Conservation (phyloP, 768 basidiomycete genomes). For the Pleurotus cornucopiae region DNA sequence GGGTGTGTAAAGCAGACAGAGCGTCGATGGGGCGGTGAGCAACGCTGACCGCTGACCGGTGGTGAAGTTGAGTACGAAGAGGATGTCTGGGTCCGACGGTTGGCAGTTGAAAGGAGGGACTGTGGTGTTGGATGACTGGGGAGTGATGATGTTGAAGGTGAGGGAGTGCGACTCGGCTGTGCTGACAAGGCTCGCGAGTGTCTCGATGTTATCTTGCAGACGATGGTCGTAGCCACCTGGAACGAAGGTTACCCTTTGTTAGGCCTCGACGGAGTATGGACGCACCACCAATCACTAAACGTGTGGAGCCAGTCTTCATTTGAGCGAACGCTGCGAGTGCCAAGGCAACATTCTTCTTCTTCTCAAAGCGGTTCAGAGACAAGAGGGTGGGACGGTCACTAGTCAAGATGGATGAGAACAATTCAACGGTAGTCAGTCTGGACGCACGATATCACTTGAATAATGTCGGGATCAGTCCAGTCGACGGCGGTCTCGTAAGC, state of each 20-base stretch:
- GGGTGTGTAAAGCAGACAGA: slow-evolving; percentile 83
- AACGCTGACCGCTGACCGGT: slow-evolving; percentile 80
- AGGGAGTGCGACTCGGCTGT: slow-evolving; percentile 52
- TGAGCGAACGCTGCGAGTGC: slow-evolving; percentile 77
- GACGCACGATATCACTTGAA: slow-evolving; percentile 56
- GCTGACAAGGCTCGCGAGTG: slow-evolving; percentile 57
- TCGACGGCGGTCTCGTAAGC: slow-evolving; percentile 57
- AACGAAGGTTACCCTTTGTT: too few relatives aligned
- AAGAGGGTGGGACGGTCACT: slow-evolving; percentile 71
- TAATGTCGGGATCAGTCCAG: slow-evolving; percentile 44
- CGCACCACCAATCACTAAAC: too few relatives aligned
- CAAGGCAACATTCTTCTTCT: slow-evolving; percentile 86
- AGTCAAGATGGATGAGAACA: slow-evolving; percentile 4
- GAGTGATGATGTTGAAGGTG: slow-evolving; percentile 53
- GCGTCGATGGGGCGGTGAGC: slow-evolving; percentile 59
- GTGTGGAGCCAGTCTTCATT: slow-evolving; percentile 24
- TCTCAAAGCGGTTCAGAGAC: slow-evolving; percentile 92
- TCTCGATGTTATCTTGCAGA: slow-evolving; percentile 77
- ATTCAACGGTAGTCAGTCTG: neutral
- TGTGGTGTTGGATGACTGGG: slow-evolving; percentile 32
- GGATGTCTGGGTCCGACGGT: slow-evolving; percentile 51
- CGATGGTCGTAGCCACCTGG: slow-evolving; percentile 89
- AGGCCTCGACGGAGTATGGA: too few relatives aligned
- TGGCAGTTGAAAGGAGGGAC: slow-evolving; percentile 39
- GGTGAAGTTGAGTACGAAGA: slow-evolving; percentile 92